Evolutionary conservation across 805 yeast species (phyloP), one percentile per base, ranked within the genome.

Genomic region (Candida ortonii): DNA sequence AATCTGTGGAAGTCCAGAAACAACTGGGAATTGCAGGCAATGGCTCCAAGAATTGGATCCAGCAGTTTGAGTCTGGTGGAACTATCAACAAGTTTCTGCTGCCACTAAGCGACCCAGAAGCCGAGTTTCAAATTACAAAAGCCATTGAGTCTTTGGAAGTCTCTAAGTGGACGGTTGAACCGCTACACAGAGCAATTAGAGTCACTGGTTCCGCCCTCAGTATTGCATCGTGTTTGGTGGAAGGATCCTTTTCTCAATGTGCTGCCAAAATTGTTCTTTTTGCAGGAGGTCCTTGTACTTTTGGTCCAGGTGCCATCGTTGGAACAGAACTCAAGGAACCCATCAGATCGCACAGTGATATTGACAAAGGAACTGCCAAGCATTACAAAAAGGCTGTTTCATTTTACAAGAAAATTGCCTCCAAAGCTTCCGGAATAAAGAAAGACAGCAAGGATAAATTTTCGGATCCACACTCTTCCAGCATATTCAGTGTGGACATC

Each of bases 261-360:
- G 95, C 97, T 32, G 88, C 95, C 11, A 79, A 97, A 59, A 72
- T 93, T 49, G 80, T 87, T 69, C 69, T 93, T 40, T 93, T 93
- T 55, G 79, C 95, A 25, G 94, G 90, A 34, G 99, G 98, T 44
- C 95, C 96, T 30, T 81, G 96, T 59, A 93, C 98, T 28, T 79
- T 84, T 55, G 84, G 83, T 28, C 97, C 99, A 9, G 99, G 99
- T 50, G 68, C 85, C 58, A 87, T 93, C 47, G 99, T 93, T 18
- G 86, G 90, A 28, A 78, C 82, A 16, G 93, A 88, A 60, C 73
- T 93, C 59, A 84, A 85, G 58, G 98, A 93, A 63, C 96, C 98
- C 30, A 84, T 93, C 51, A 79, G 99, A 69, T 93, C 98, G 7
- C 99, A 93, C 64, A 86, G 84, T 54, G 98, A 93, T 59, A 85